A percentile compares a stretch with the other conserved stretches of the same genome.
phyloP scores from a whole-genome alignment of 2,329 filamentous ascomycete species.

The Sporothrix pallida region DNA sequence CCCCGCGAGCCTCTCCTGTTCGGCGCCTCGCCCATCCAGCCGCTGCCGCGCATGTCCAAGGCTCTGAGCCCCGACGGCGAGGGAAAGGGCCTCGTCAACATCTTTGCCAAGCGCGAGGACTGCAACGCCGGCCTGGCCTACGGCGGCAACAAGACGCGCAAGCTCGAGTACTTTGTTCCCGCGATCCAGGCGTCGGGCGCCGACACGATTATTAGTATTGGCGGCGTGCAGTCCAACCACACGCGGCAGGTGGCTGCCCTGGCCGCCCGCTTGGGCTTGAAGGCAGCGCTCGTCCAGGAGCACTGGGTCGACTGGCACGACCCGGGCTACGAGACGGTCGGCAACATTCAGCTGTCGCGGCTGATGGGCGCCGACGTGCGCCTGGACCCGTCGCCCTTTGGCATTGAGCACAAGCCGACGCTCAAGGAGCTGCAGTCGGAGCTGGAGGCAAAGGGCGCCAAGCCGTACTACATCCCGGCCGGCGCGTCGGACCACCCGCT shows the following conservation, averaged over 20 bases:
- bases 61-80: constrained; percentile 61
- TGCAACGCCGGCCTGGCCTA: constrained; percentile 71
- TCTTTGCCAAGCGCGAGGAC: constrained; percentile 76
- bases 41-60: constrained; percentile 67
- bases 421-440: constrained; percentile 60
- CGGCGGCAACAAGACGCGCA: constrained; percentile 73
- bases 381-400: constrained; percentile 65
- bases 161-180: constrained; percentile 71
- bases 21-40: constrained; percentile 71
- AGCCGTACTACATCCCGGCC: constrained; percentile 74
- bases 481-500: constrained; percentile 73
- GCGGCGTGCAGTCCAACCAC: constrained; percentile 73
- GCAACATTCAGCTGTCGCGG: constrained; percentile 73
- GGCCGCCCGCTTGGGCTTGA: constrained; percentile 62
- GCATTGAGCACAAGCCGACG: constrained; percentile 71
- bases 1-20: constrained; percentile 67
- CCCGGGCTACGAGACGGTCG: constrained; percentile 65
- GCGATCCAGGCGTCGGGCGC: constrained; percentile 63
- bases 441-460: constrained; percentile 46
- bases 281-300: constrained; percentile 66
- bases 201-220: constrained; percentile 69
- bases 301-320: constrained; percentile 70
- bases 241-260: constrained; percentile 70
- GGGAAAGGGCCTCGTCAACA: constrained; percentile 50
- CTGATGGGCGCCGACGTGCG: constrained; percentile 70